Base-by-base conservation (phyloP, 139 green algal genomes). In the Chlamydomonas asymmetrica region DNA sequence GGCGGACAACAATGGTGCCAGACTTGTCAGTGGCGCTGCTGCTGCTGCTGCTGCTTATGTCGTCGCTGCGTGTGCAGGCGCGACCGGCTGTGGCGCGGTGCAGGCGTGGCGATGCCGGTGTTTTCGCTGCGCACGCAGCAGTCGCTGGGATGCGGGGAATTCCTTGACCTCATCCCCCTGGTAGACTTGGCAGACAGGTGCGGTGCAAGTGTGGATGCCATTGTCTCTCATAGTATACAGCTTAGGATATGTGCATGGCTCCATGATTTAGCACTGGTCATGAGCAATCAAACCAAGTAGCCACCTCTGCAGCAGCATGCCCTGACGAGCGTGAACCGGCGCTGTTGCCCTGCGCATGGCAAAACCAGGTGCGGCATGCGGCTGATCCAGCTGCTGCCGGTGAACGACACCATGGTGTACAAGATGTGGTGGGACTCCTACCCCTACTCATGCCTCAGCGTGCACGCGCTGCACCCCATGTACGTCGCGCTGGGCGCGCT, bases 391-490 rank as follows among this genome's bases (percentile, higher is more conserved):
- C 72, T 99, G 56, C 91, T 99, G 54, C 96, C 96, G 1, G 87
- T 99, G 9, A 98, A 97, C 82, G 96, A 98, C 88, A 99, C 96
- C 6, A 87, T 74, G 29, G 96, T 99, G 68, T 85, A 96, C 81
- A 72, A 76, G 71, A 96, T 81, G 61, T 99, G 91, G 91, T 94
- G 91, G 85, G 96, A 99, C 86, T 95, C 86, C 16, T 99, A 99
- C 78, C 96, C 96, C 6, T 99, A 99, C 86, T 92, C 80, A 74
- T 90, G 87, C 22, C 69, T 98, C 0, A 98, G 92, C 35, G 92
- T 93, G 10, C 94, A 95, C 81, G 96, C 96, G 23, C 84, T 99
- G 64, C 96, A 99, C 81, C 96, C 96, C n/a, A n/a, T n/a, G n/a
- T n/a, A n/a, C n/a, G n/a, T n/a, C n/a, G n/a, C n/a, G n/a, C n/a